Percentiles rank a stretch among this genome's conserved stretches.
These are phyloP conservation scores for Magnaporthiopsis poae DNA, from an alignment of 2,329 filamentous ascomycete genomes.

Conservation along the genomic window DNA sequence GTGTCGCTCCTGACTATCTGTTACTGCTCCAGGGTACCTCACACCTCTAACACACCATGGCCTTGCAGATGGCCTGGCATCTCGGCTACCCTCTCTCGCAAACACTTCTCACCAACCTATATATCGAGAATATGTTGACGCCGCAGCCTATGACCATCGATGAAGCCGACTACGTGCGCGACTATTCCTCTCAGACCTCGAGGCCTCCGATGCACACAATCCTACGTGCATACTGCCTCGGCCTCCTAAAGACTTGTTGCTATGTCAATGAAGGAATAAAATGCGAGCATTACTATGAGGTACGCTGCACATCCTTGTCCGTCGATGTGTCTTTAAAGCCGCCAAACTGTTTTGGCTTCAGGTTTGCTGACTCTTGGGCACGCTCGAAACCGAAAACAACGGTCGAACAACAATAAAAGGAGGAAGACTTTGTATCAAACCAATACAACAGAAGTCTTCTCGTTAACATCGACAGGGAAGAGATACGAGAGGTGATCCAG, in stretches of 20 bases:
- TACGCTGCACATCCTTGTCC: conserved; percentile 25
- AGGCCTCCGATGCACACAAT: conserved; percentile 47
- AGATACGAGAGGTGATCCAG: conserved; percentile 45
- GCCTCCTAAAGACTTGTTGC: conserved; percentile 71
- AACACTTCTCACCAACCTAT: conserved; percentile 84
- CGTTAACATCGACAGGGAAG: conserved; percentile 46
- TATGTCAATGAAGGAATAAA: conserved; percentile 69
- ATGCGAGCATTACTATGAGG: conserved; percentile 84
- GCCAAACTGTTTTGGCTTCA: too few species aligned
- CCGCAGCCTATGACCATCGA: conserved; percentile 54
- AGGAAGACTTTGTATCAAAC: conserved; percentile 93
- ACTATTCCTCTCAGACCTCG: conserved; percentile 19
- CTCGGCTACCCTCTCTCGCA: conserved; percentile 91
- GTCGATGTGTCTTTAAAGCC: neutral
- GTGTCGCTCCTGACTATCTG: neutral
- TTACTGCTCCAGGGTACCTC: neutral
- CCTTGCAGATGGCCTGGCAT: conserved; percentile 79
- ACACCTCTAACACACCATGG: neutral
- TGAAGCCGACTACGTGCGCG: conserved; percentile 52
- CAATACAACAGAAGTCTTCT: conserved; percentile 75
- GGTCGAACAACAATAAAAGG: conserved; percentile 36
- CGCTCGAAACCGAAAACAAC: neutral
- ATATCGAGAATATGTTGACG: conserved; percentile 74
- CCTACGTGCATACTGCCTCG: conserved; percentile 77
- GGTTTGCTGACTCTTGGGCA: neutral